Percentiles rank a stretch among this genome's conserved stretches.
These are phyloP conservation scores for Plicaturopsis crispa DNA, from an alignment of 768 basidiomycete species.

Conservation along the genomic window DNA sequence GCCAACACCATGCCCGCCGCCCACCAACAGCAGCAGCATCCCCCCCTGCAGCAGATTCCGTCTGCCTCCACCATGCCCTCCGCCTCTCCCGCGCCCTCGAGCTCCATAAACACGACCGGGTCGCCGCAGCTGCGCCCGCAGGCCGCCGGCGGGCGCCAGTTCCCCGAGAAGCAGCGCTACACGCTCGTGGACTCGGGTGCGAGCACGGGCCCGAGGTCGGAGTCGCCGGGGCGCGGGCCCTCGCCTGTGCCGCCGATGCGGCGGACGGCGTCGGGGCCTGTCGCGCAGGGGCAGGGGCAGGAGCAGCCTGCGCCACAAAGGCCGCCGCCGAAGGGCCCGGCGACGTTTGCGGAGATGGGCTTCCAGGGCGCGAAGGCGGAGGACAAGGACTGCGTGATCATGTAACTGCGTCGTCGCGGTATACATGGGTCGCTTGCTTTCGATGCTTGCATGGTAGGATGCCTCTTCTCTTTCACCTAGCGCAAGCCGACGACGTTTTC, in stretches of 20 bases:
- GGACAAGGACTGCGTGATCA: slow-evolving; percentile 80
- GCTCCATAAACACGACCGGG: background rate
- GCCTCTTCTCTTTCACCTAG: too few relatives aligned
- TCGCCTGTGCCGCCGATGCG: slow-evolving; percentile 6
- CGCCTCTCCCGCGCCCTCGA: background rate
- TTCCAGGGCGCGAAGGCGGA: slow-evolving; percentile 72
- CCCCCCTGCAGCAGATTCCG: slow-evolving; percentile 7
- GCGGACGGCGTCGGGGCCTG: slow-evolving; percentile 12
- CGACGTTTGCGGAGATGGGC: slow-evolving; percentile 94
- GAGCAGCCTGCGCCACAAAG: slow-evolving; percentile 8
- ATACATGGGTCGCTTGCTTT: too few relatives aligned
- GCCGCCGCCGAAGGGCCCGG: slow-evolving; percentile 33
- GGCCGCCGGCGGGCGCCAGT: slow-evolving; percentile 16
- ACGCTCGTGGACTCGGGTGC: slow-evolving; percentile 36
- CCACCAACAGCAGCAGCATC: slow-evolving; percentile 3
- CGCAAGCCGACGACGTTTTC: too few relatives aligned
- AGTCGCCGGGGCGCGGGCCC: slow-evolving; percentile 14
- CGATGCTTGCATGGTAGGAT: too few relatives aligned
- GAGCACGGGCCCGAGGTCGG: slow-evolving; percentile 9
- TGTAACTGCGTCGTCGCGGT: too few relatives aligned
- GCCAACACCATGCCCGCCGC: slow-evolving; percentile 6
- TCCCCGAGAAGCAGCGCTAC: slow-evolving; percentile 35
- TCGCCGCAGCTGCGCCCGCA: slow-evolving; percentile 4
- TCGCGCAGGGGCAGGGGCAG: slow-evolving; percentile 12
- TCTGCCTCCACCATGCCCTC: slow-evolving; percentile 1